Conservation (phyloP, 1,284 basidiomycete genomes). For the Somion occarium region DNA sequence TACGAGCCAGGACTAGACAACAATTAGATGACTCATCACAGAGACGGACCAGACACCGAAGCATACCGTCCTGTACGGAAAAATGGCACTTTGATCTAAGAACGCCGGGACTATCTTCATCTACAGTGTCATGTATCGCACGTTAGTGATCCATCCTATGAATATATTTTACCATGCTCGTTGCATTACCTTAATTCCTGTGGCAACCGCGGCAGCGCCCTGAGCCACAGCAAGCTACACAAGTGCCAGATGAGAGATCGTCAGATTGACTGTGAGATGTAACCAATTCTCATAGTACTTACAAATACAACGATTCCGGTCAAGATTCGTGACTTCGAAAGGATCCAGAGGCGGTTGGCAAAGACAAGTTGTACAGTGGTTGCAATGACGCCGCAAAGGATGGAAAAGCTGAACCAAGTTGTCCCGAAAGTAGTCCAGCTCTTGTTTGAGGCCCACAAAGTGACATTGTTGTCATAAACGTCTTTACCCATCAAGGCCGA, state of each 20-base stretch:
- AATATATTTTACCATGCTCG: neutral
- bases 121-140: too few species aligned
- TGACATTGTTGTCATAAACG: constrained; percentile 14
- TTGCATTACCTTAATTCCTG: constrained; percentile 5
- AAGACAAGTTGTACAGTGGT: constrained; percentile 17
- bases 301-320: constrained; percentile 11
- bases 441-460: constrained; percentile 11
- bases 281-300: neutral
- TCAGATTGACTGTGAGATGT: too few species aligned
- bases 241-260: neutral
- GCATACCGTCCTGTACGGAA: too few species aligned
- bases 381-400: constrained; percentile 17
- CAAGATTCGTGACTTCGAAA: constrained; percentile 11
- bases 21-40: too few species aligned
- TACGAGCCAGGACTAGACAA: too few species aligned
- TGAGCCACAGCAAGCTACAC: constrained; percentile 9
- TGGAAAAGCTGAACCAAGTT: constrained; percentile 18
- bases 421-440: constrained; percentile 11
- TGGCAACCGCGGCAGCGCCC: constrained; percentile 5
- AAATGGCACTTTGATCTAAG: too few species aligned
- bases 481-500: constrained; percentile 12
- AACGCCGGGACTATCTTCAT: too few species aligned
- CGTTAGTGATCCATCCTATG: too few species aligned
- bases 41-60: too few species aligned
- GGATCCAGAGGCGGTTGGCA: constrained; percentile 17